Percentiles rank a stretch among this genome's conserved stretches.
These are phyloP conservation scores for Oryza meyeriana DNA, from an alignment of 176 grass and related monocot genomes.

Conservation along the genomic window DNA sequence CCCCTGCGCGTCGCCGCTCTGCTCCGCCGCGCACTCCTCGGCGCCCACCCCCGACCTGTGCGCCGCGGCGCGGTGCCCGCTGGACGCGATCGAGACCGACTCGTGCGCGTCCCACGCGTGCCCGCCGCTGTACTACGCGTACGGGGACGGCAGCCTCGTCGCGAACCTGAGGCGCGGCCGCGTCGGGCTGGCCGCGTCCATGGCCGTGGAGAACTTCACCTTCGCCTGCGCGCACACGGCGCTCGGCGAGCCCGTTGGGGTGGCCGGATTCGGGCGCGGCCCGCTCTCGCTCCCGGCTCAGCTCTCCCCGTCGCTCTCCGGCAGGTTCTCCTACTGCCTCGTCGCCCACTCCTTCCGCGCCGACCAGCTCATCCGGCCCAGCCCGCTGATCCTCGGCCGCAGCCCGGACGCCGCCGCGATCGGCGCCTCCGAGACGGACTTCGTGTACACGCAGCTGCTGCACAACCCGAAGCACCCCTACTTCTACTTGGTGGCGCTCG, in stretches of 20 bases:
- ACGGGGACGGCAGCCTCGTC: constrained; percentile 88
- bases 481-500: constrained; percentile 83
- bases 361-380: constrained; percentile 56
- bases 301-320: constrained; percentile 58
- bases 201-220: constrained; percentile 69
- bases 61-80: constrained; percentile 61
- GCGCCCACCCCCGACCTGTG: constrained; percentile 68
- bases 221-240: constrained; percentile 81
- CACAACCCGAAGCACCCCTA: constrained; percentile 84
- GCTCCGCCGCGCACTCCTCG: constrained; percentile 63
- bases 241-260: constrained; percentile 77
- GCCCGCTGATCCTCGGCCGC: constrained; percentile 85
- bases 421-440: constrained; percentile 1
- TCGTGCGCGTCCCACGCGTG: constrained; percentile 63
- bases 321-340: constrained; percentile 89
- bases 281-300: constrained; percentile 80
- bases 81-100: constrained; percentile 70
- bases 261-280: constrained; percentile 81
- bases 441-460: constrained; percentile 86
- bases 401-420: constrained; percentile 20
- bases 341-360: constrained; percentile 77
- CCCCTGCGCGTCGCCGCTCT: constrained; percentile 59
- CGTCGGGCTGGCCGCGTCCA: constrained; percentile 50
- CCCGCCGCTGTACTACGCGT: constrained; percentile 83
- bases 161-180: constrained; percentile 62